Base-by-base conservation (phyloP, 2,329 filamentous ascomycete species). In the Fusarium foetens region DNA sequence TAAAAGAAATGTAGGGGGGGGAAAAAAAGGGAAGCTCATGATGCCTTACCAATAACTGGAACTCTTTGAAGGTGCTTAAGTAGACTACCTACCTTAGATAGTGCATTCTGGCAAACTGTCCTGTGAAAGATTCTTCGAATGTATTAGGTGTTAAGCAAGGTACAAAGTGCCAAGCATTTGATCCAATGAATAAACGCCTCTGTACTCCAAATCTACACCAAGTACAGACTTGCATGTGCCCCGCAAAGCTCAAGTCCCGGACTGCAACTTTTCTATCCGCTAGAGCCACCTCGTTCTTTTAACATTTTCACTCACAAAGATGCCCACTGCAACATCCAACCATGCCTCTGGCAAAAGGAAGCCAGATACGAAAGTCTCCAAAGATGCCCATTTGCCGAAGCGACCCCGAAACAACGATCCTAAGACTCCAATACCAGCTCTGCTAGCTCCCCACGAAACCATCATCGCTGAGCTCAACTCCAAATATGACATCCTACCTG, bases 401-500 rank as follows among this genome's bases (percentile, higher is more conserved):
- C 59, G 66, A 65, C 6, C 23, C 19, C 31, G 45, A 58, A 46
- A 39, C 58, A 39, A 59, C 29, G 53, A 61, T 6, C 33, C 58
- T 4, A 66, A 62, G 33, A 54, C 70, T 12, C 53, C 64, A 53
- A 68, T 51, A 21, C 35, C 71, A 12, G 59, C 76, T 53, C 77
- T 83, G 35, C 72, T 77, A 68, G 78, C 75, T 16, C 82, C 86
- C 27, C 81, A 85, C 76, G 83, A 83, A 63, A 75, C 81, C 14
- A 75, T 86, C n/a, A 76, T 86, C 62, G 74, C 78, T 29, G 81
- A 84, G 57, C 82, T 90, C 23, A 78, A 79, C 25, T 70, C 80
- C 7, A 85, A 84, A 58, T 86, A 87, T 79, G 82, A 87, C 51
- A 78, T 91, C 57, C 84, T 86, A 38, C 75, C 84, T 2, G 82